A percentile compares a stretch with the other conserved stretches of the same genome.
Evolutionary conservation across 2,329 filamentous ascomycete genomes (phyloP).

Genomic region (Trichoderma koningiopsis): DNA sequence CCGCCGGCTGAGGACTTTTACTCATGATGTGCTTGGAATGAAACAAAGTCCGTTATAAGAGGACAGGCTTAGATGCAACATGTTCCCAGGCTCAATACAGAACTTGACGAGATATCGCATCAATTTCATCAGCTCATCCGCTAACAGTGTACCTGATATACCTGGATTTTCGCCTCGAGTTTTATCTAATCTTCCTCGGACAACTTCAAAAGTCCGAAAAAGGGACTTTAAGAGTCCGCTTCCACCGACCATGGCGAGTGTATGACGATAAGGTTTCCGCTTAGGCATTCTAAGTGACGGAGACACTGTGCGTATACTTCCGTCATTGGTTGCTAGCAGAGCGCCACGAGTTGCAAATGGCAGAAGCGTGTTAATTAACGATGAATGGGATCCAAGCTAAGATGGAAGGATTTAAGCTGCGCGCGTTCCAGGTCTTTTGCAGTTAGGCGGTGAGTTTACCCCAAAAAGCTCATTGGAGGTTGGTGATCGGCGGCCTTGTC

Average conservation of each 20-base stretch:
- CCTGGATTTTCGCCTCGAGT: background rate
- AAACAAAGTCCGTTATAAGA: background rate
- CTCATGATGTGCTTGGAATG: background rate
- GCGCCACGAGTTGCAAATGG: background rate
- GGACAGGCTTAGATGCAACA: background rate
- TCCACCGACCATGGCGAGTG: conserved; percentile 14
- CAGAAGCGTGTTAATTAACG: background rate
- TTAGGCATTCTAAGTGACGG: background rate
- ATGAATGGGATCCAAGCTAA: background rate
- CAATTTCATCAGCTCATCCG: background rate
- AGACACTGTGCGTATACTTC: conserved; percentile 18
- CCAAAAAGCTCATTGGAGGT: background rate
- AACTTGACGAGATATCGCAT: background rate
- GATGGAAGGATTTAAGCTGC: background rate
- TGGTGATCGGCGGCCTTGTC: background rate
- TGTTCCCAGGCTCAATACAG: background rate
- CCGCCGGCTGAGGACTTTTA: background rate
- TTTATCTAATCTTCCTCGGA: conserved; percentile 10
- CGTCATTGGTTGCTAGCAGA: background rate
- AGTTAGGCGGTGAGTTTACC: background rate
- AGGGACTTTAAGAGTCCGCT: conserved; percentile 15
- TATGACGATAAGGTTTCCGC: conserved; percentile 23
- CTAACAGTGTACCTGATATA: background rate
- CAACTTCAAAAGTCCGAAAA: conserved; percentile 3
- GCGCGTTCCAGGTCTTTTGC: background rate